Conservation (phyloP, 2,329 filamentous ascomycete genomes). For the Dichotomopilus funicola region DNA sequence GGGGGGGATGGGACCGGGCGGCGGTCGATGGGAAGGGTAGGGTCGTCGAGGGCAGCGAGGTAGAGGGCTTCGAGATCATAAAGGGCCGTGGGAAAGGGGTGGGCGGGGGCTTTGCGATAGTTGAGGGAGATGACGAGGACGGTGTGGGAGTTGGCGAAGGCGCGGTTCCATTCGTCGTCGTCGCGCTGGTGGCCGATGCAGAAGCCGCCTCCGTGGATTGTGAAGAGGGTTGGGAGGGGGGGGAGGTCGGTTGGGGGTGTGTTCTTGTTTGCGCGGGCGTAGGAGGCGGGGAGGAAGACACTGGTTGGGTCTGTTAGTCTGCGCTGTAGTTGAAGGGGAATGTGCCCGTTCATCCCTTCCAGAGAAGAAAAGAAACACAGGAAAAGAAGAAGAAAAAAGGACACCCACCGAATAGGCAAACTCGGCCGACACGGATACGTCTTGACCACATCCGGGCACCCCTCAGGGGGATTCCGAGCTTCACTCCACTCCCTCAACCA, state of each 20-base stretch:
- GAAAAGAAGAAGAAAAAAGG: background rate
- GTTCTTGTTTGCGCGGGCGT: slow-evolving; percentile 22
- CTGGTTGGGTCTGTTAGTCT: slow-evolving; percentile 16
- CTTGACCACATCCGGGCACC: slow-evolving; percentile 30
- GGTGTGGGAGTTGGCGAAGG: slow-evolving; percentile 35
- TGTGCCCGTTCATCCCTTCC: background rate
- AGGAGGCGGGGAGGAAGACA: slow-evolving; percentile 36
- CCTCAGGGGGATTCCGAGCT: slow-evolving; percentile 25
- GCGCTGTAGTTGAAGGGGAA: background rate
- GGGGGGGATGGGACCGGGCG: background rate
- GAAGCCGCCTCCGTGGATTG: slow-evolving; percentile 48
- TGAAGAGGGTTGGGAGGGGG: slow-evolving; percentile 39
- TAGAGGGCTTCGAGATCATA: slow-evolving; percentile 42
- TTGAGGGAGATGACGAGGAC: slow-evolving; percentile 42
- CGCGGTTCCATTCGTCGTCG: slow-evolving; percentile 42
- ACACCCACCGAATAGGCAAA: slow-evolving; percentile 30
- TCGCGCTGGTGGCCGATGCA: slow-evolving; percentile 36
- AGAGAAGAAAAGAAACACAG: background rate
- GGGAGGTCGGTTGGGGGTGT: slow-evolving; percentile 13
- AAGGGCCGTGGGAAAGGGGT: slow-evolving; percentile 40
- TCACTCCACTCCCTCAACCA: slow-evolving; percentile 26
- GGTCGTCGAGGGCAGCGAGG: slow-evolving; percentile 38
- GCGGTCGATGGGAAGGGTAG: slow-evolving; percentile 40
- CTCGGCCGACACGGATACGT: slow-evolving; percentile 30
- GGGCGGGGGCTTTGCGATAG: slow-evolving; percentile 42